Evolutionary conservation across 1,139 yeast species (phyloP).

Genomic region (Blastobotrys serpentis): DNA sequence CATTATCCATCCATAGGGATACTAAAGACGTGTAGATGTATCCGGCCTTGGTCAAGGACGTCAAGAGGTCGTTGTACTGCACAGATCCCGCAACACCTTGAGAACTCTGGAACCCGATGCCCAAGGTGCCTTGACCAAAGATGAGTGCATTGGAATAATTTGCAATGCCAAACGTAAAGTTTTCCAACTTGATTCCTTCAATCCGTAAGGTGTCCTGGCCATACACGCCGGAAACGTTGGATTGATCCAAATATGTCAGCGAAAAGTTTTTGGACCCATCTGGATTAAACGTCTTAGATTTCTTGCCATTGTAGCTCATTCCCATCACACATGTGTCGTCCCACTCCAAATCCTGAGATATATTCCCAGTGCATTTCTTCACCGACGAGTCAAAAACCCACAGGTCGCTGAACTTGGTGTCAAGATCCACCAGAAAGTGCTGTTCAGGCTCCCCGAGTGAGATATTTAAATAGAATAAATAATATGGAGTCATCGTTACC

Average conservation of each 20-base stretch:
- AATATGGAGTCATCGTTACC: not conserved
- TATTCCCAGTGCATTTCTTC: slow-evolving; percentile 15
- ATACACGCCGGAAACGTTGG: slow-evolving; percentile 22
- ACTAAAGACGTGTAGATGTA: slow-evolving; percentile 1
- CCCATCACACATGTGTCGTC: slow-evolving; percentile 18
- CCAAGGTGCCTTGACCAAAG: slow-evolving; percentile 25
- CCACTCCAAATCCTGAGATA: slow-evolving; percentile 5
- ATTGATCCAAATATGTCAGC: slow-evolving; percentile 21
- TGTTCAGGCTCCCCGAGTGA: slow-evolving; percentile 22
- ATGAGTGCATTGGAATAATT: slow-evolving; percentile 17
- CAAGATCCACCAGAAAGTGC: slow-evolving; percentile 21
- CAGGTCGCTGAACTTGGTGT: slow-evolving; percentile 23
- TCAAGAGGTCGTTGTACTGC: slow-evolving; percentile 23
- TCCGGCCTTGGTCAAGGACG: slow-evolving; percentile 35
- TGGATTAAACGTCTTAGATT: slow-evolving; percentile 20
- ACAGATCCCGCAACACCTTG: slow-evolving; percentile 14
- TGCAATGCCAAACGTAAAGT: slow-evolving; percentile 26
- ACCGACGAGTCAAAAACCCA: slow-evolving; percentile 22
- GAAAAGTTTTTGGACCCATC: slow-evolving; percentile 14
- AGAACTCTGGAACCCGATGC: slow-evolving; percentile 24
- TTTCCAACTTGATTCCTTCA: slow-evolving; percentile 15
- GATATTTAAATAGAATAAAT: slow-evolving; percentile 16
- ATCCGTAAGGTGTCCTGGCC: slow-evolving; percentile 22
- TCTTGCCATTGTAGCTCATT: slow-evolving; percentile 17
- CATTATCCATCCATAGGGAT: slow-evolving; percentile 9